Percentiles rank a stretch among this genome's conserved stretches.
Conservation (phyloP, 169 alveolate species). For the Cryptosporidium meleagridis region DNA sequence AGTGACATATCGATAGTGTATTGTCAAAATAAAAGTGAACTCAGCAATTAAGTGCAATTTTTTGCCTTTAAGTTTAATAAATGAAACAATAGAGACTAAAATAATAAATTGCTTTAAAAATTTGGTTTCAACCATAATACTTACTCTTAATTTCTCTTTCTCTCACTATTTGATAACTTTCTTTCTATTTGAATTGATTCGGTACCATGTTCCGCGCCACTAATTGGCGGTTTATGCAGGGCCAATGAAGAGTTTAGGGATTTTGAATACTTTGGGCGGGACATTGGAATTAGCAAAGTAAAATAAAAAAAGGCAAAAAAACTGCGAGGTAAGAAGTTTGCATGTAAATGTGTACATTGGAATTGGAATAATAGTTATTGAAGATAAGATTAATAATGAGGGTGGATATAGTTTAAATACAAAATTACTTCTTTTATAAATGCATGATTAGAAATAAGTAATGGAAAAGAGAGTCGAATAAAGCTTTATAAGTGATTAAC, state of each 20-base stretch:
- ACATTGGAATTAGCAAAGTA: too few species aligned
- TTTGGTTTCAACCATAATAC: too few species aligned
- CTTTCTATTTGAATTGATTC: neutral
- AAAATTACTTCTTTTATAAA: too few species aligned
- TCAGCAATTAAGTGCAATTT: too few species aligned
- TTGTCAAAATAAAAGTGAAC: neutral
- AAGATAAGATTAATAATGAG: too few species aligned
- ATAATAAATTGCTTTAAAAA: too few species aligned
- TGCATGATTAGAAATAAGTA: too few species aligned
- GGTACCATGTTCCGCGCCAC: constrained; percentile 2
- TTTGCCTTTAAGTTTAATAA: too few species aligned
- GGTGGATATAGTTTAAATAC: too few species aligned
- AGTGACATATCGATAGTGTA: neutral
- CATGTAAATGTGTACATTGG: neutral
- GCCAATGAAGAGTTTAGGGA: neutral
- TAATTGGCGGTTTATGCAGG: neutral
- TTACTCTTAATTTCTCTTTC: neutral
- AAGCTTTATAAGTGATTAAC: too few species aligned
- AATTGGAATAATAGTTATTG: neutral
- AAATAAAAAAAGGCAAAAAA: neutral
- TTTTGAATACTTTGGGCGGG: neutral
- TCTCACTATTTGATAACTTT: neutral
- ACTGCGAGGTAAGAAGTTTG: neutral
- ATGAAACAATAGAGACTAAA: too few species aligned
- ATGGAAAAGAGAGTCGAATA: too few species aligned